Evolutionary conservation across 495 filamentous ascomycete species (phyloP), one percentile per base, ranked within the genome.

Genomic region (Ramalina intermedia): DNA sequence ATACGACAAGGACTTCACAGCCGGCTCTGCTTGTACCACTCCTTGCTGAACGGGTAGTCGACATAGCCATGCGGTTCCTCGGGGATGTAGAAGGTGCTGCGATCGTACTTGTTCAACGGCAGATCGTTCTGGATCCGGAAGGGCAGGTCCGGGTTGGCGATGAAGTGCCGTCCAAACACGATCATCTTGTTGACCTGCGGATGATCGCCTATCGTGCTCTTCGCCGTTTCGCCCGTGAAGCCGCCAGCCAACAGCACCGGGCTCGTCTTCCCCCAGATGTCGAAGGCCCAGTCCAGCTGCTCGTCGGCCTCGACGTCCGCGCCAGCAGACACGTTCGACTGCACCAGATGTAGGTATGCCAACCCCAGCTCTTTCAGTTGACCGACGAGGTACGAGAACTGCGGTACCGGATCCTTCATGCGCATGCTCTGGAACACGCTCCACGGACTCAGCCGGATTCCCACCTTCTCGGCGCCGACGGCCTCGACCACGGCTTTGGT

Each of bases 121-220:
- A 85, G 66, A 0, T 72, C 74, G 41, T 79, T 58, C 61, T 70
- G 61, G 9, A 88, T 48, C 47, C 77, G 67, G 56, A 77, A 85
- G 2, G 73, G 67, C 55, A 91, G 57, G 61, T 89, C 84, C 2
- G 84, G 84, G 48, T 75, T 89, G 48, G 80, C 67, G 47, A 83
- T 81, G 53, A 78, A 90, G 35, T 50, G 18, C 43, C 52, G 40
- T 24, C 56, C 51, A 40, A 59, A 59, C 14, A 61, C 62, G 48
- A 76, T 59, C 1, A 72, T 55, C 20, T 76, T 60, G 42, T 82
- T 67, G 54, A 69, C 63, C 23, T 71, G 69, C 50, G 63, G 60
- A 54, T 76, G 78, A 37, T 68, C 58, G 53, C 82, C 76, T 11
- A 76, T 74, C 6, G 74, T 63, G 42, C 66, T 52, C 41, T 50